phyloP scores from a whole-genome alignment of 2,329 filamentous ascomycete genomes.

The Cryphonectria naterciae region DNA sequence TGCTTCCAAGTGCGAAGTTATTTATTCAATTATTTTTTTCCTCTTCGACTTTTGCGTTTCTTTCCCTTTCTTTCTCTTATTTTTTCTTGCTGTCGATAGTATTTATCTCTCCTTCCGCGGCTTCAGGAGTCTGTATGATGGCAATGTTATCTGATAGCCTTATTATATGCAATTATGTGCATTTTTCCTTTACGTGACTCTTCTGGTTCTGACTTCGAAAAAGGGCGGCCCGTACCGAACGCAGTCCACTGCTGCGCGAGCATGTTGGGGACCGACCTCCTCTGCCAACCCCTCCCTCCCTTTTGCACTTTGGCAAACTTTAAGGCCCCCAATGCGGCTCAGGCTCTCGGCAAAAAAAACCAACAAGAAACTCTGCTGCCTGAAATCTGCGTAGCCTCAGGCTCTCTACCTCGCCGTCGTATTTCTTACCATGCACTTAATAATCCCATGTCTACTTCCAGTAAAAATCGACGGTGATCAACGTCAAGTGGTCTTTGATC shows the following conservation, averaged over 20 bases:
- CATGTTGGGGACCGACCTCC: background rate
- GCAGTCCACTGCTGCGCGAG: conserved; percentile 16
- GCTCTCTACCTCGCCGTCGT: background rate
- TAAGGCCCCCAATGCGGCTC: background rate
- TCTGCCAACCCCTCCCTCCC: background rate
- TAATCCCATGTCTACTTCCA: background rate
- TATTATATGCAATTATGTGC: background rate
- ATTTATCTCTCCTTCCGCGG: background rate
- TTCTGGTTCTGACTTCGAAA: background rate
- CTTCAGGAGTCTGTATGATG: background rate
- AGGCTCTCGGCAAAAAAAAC: background rate
- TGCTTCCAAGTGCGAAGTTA: background rate
- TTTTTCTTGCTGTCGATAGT: background rate
- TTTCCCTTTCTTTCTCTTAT: background rate
- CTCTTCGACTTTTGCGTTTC: background rate
- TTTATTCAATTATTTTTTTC: background rate
- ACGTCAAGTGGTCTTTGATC: background rate
- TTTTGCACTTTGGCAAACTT: background rate
- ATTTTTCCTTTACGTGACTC: background rate
- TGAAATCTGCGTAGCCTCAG: background rate
- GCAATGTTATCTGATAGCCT: background rate
- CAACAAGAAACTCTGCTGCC: background rate
- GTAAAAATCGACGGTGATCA: background rate
- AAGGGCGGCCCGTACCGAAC: conserved; percentile 14
- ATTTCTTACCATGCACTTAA: background rate